Evolutionary conservation across 257 asterid genomes (phyloP), one percentile per base, ranked within the genome.

Genomic region (Capsicum baccatum): DNA sequence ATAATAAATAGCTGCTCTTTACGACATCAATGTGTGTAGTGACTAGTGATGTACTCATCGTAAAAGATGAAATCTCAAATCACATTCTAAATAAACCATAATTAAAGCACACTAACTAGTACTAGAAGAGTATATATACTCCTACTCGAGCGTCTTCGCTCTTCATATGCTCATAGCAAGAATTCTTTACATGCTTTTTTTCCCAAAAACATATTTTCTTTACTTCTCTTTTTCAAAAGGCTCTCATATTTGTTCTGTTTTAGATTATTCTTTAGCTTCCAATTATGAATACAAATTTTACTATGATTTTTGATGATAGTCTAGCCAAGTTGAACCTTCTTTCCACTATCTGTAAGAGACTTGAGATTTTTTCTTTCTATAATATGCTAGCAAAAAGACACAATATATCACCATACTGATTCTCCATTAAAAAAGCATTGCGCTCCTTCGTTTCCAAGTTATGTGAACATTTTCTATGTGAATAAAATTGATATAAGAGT

Each of bases 391-490:
- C 21, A 26, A 26, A 26, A 26, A 26, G 26, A 26, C 26, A 26
- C 16, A 55, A 15, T 59, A 59, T 59, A n/a, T 17, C 1, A n/a
- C 11, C 66, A n/a, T n/a, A n/a, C 33, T n/a, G 10, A 59, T 59
- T 59, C n/a, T 59, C 66, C 66, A n/a, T 66, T 2, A 44, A 64
- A 64, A 26, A 26, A 64, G 44, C 70, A 64, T 64, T 26, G 42
- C 11, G 47, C 16, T 66, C 42, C 8, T 13, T 66, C 13, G 0
- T 66, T 33, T 66, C 44, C 35, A 62, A 3, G 2, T 66, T 33
- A 33, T 66, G 73, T 5, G 16, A 63, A 63, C 69, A 66, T 66
- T 66, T 66, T 66, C 47, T 66, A 66, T 35, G 73, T 66, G 47
- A 66, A 66, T 47, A 33, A 35, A 17, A 33, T 12, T 26, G 73